phyloP scores from a whole-genome alignment of 768 basidiomycete genomes.

The Termitomyces sp. region DNA sequence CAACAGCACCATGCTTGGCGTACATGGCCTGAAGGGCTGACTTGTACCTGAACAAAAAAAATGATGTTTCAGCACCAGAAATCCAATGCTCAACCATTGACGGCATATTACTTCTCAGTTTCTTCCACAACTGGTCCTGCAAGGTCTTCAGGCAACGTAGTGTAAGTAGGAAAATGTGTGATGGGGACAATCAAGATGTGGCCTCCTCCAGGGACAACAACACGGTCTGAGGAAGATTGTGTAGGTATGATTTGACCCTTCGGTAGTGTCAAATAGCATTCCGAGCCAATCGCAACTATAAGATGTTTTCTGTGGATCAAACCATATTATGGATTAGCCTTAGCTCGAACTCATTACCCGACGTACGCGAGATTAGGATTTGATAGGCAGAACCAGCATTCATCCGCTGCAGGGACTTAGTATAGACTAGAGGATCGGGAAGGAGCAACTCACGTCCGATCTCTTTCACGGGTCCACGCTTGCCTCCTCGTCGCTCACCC shows the following conservation, averaged over 20 bases:
- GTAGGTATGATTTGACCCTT: slow-evolving; percentile 94
- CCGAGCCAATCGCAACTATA: slow-evolving; percentile 88
- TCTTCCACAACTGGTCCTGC: slow-evolving; percentile 73
- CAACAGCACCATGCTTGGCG: slow-evolving; percentile 57
- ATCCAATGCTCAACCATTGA: background rate
- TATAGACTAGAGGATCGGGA: background rate
- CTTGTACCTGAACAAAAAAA: slow-evolving; percentile 57
- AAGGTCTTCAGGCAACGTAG: slow-evolving; percentile 76
- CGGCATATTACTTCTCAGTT: slow-evolving; percentile 57
- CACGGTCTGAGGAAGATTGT: slow-evolving; percentile 43
- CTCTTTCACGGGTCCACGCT: slow-evolving; percentile 63
- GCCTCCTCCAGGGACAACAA: slow-evolving; percentile 85
- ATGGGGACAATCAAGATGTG: slow-evolving; percentile 50
- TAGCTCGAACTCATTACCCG: background rate
- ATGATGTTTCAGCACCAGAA: slow-evolving; percentile 2
- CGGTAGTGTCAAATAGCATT: slow-evolving; percentile 94
- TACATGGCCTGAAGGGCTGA: slow-evolving; percentile 68
- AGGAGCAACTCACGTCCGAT: slow-evolving; percentile 61
- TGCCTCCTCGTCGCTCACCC: slow-evolving; percentile 35
- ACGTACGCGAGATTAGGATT: slow-evolving; percentile 87
- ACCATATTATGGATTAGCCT: slow-evolving; percentile 6
- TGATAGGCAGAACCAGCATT: slow-evolving; percentile 98
- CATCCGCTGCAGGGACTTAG: slow-evolving; percentile 53
- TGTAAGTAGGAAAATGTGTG: slow-evolving; percentile 86
- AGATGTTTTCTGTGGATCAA: slow-evolving; percentile 72